Evolutionary conservation across 768 basidiomycete species (phyloP), one percentile per base, ranked within the genome.

Genomic region (Trametes cinnabarina): DNA sequence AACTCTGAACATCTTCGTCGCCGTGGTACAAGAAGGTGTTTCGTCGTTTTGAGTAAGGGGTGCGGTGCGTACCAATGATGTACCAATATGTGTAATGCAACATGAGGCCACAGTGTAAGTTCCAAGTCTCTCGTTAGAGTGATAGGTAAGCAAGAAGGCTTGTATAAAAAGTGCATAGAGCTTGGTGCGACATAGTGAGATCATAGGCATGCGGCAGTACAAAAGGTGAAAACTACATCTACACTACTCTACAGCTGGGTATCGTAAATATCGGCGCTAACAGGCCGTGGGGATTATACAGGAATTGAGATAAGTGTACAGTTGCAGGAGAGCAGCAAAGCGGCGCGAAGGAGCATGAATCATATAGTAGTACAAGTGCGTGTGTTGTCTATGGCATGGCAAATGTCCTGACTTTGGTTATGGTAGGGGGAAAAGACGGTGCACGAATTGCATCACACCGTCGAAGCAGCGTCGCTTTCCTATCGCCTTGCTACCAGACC

Each of bases 391-490:
- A 26, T 46, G 25, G 26, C 15, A 0, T 1, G 1, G 15, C 11
- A 11, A 15, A 7, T 46, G 15, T 23, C 15, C 3, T 26, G 10
- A 7, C 23, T 15, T 2, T 25, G 2, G 49, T 55, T 1, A 41
- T 4, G 15, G 44, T 15, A 9, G 14, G 23, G 30, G 11, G 44
- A 47, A 28, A 23, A 55, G 15, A 0, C 8, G 8, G 4, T 35
- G 44, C 12, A 48, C 5, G 26, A 35, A 40, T 1, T 17, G 35
- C 37, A 55, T 23, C 4, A 48, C 19, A 1, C 54, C 54, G 37
- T 55, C 47, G 35, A 23, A 55, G 54, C 54, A 55, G 17, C 46
- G 54, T 15, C 54, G 54, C 12, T 14, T 55, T 4, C 37, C 25
- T 5, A 23, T 23, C 9, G 25, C 35, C 37, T 26, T 46, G 37